Conservation (phyloP, 495 filamentous ascomycete genomes). For the Penicillium ucsense region DNA sequence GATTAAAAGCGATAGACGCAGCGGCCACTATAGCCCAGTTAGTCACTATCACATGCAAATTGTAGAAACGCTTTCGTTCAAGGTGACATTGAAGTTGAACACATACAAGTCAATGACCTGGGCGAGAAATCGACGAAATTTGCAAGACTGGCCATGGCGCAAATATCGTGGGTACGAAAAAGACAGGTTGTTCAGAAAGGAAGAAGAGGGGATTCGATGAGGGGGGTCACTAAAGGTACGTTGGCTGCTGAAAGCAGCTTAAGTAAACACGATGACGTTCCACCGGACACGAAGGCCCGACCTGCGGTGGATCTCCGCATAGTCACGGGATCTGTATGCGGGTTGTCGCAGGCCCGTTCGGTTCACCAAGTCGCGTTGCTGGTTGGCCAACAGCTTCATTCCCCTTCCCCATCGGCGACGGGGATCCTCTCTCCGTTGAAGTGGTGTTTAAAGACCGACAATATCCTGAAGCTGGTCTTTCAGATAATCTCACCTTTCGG, state of each 20-base stretch:
- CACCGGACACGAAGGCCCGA: not conserved
- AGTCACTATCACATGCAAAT: constrained; percentile 28
- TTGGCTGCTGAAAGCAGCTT: constrained; percentile 9
- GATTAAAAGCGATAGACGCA: constrained; percentile 44
- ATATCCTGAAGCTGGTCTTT: too few relatives aligned
- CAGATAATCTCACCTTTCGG: too few relatives aligned
- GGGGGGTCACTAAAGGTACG: constrained; percentile 3
- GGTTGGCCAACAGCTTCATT: not conserved
- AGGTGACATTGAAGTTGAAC: constrained; percentile 5
- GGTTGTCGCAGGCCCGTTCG: constrained; percentile 1
- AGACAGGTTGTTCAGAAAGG: constrained; percentile 4
- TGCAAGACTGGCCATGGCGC: constrained; percentile 27
- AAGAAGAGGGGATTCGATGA: not conserved
- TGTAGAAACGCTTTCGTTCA: constrained; percentile 5
- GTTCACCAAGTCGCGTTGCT: not conserved
- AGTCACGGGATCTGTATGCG: constrained; percentile 14
- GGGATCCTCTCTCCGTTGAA: not conserved
- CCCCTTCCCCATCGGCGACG: not conserved
- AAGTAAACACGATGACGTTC: constrained; percentile 26
- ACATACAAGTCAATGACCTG: constrained; percentile 32
- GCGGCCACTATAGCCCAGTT: constrained; percentile 32
- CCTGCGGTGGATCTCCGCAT: not conserved
- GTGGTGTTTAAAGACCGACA: too few relatives aligned
- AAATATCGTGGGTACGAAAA: not conserved
- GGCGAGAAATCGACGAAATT: constrained; percentile 40